Base-by-base conservation (phyloP, 768 basidiomycete genomes). In the Clitopilus hobsonii region DNA sequence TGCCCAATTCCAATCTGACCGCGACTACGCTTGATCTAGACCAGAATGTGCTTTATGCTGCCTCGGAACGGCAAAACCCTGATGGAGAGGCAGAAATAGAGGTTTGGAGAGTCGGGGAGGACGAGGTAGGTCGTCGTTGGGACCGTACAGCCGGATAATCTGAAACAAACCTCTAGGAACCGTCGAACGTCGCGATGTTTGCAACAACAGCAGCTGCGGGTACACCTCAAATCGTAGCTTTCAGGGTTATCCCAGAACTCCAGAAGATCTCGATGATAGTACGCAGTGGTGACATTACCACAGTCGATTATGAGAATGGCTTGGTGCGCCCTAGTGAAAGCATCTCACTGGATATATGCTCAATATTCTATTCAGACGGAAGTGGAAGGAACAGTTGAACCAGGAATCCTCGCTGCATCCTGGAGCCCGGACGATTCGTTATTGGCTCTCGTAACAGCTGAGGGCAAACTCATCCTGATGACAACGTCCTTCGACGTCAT, bases 361-460 rank as follows among this genome's bases (percentile, higher is more conserved):
- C 58, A 65, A 54, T 30, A 51, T n/a, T 30, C 10, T 59, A 59
- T 55, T 55, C n/a, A 91, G 88, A 71, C 82, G 41, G 91, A 95
- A 60, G 80, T 93, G 13, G 87, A 95, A 53, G 96, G 96, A 14
- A 85, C 86, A 0, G 83, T 98, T 6, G 95, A 97, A 54, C 76
- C 84, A 10, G 94, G 91, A 0, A 86, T 99, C 50, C 69, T 83
- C 26, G 85, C 88, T 0, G 94, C 91, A 10, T 75, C 81, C 11
- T 98, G 96, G 95, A 87, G 87, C 58, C 93, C 96, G 3, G 97
- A 99, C 67, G 91, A 96, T 54, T 85, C 91, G 6, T 71, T 91
- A n/a, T 74, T 99, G 11, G 83, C 83, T 1, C 74, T 98, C 20
- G 76, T 90, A 5, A 97, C 93, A 41, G 89, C 94, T 87, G 86